These are phyloP conservation scores for Silene noctiflora DNA, from an alignment of 179 eudicot genomes.

Conservation along the genomic window DNA sequence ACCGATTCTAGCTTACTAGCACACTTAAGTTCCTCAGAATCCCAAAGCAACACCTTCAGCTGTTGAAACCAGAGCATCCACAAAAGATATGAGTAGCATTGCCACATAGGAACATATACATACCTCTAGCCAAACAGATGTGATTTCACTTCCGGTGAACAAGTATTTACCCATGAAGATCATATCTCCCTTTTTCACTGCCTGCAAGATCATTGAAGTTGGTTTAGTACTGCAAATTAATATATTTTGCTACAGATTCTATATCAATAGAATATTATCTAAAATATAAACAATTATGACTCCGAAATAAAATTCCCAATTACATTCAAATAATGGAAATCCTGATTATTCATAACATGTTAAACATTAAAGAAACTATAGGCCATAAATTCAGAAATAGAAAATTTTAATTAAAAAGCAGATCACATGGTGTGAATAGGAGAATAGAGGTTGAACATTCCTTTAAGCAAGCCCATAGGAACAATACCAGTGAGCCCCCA, in stretches of 20 bases:
- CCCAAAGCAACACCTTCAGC: background rate
- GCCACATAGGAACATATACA: background rate
- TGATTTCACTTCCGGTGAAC: slow-evolving; percentile 95
- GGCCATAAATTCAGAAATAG: background rate
- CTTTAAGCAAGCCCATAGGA: background rate
- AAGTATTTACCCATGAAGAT: slow-evolving; percentile 93
- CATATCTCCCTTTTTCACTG: slow-evolving; percentile 92
- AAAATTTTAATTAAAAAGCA: background rate
- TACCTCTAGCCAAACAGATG: slow-evolving; percentile 99
- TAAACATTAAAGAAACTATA: background rate
- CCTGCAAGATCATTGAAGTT: slow-evolving; percentile 42
- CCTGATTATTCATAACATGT: background rate
- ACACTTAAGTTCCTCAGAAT: background rate
- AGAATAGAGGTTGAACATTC: background rate
- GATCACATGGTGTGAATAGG: background rate
- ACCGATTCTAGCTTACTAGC: background rate
- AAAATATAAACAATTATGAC: background rate
- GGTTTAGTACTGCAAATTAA: slow-evolving; percentile 11
- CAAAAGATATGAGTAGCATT: background rate
- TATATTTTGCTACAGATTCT: background rate
- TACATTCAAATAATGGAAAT: background rate
- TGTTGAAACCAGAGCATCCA: background rate
- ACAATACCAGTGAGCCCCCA: too few species aligned
- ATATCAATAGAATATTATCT: background rate
- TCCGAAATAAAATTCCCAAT: background rate